A percentile compares a stretch with the other conserved stretches of the same genome.
phyloP scores from a whole-genome alignment of 129 eudicot species.

The Oenanthe sinensis region DNA sequence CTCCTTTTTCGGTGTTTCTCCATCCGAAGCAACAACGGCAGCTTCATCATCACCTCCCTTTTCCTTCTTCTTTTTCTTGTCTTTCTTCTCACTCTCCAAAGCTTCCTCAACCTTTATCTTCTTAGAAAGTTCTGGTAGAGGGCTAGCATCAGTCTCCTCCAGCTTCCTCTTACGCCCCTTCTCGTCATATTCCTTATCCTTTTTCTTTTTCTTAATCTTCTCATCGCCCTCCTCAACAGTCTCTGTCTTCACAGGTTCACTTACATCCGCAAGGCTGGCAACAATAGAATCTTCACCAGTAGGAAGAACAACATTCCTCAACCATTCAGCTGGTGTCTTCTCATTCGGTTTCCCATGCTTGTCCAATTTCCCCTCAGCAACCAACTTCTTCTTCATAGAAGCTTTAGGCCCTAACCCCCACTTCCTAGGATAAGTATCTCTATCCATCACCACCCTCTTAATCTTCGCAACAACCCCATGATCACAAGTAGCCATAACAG shows the following conservation, averaged over 20 bases:
- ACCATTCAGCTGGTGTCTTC: conserved; percentile 71
- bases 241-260: conserved; percentile 18
- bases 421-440: conserved; percentile 89
- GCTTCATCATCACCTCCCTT: conserved; percentile 2
- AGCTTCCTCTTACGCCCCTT: conserved; percentile 33
- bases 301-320: conserved; percentile 74
- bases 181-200: conserved; percentile 32
- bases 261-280: conserved; percentile 59
- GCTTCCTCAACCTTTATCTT: conserved; percentile 24
- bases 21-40: conserved; percentile 16
- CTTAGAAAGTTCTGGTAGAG: conserved; percentile 17
- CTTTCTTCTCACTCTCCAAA: conserved; percentile 21
- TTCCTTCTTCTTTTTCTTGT: conserved; percentile 23
- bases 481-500: conserved; percentile 92
- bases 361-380: conserved; percentile 72
- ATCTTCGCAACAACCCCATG: conserved; percentile 93
- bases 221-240: conserved; percentile 30
- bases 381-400: conserved; percentile 83
- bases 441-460: conserved; percentile 94
- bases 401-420: conserved; percentile 98
- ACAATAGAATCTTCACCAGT: conserved; percentile 60
- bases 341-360: conserved; percentile 84
- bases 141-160: conserved; percentile 28
- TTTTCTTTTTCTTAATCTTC: conserved; percentile 47
- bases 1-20: conserved; percentile 28